A percentile compares a stretch with the other conserved stretches of the same genome.
These are phyloP conservation scores for Cucurbita maxima DNA, from an alignment of 306 rosid species.

Conservation along the genomic window DNA sequence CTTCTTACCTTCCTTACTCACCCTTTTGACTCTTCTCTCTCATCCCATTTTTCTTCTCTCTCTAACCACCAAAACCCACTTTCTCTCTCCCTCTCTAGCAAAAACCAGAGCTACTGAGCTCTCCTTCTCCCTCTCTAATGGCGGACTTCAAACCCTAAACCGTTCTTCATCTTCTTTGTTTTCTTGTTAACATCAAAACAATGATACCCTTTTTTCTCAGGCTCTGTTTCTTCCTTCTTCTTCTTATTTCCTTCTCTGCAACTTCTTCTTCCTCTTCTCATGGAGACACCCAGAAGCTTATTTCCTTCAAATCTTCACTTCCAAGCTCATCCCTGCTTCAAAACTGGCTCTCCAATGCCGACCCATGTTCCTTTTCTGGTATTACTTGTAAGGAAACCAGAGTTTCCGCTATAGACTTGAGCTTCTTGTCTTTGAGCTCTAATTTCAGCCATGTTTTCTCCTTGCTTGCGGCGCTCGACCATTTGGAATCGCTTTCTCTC, in stretches of 20 bases:
- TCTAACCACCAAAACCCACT: background rate
- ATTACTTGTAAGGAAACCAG: constrained; percentile 38
- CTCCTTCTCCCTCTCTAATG: constrained; percentile 33
- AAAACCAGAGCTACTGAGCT: constrained; percentile 21
- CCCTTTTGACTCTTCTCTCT: constrained; percentile 45
- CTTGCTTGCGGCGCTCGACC: constrained; percentile 34
- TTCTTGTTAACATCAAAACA: background rate
- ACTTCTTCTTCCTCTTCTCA: background rate
- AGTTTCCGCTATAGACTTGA: constrained; percentile 53
- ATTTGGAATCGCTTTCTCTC: constrained; percentile 37
- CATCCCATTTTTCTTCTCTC: background rate
- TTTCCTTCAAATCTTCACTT: constrained; percentile 58
- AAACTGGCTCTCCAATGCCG: constrained; percentile 41
- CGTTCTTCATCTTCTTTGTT: background rate
- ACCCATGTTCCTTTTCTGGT: constrained; percentile 52
- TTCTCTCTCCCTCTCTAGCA: background rate
- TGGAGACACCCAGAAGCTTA: constrained; percentile 27
- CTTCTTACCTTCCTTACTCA: constrained; percentile 38
- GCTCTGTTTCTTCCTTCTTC: background rate
- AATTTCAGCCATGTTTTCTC: constrained; percentile 38
- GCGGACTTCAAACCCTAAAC: constrained; percentile 26
- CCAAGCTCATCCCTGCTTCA: constrained; percentile 27
- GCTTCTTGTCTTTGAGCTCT: constrained; percentile 18
- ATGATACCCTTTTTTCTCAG: constrained; percentile 7
- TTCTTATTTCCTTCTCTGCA: background rate